These are phyloP conservation scores for Colletotrichum cordylinicola DNA, from an alignment of 2,329 filamentous ascomycete species.

Conservation along the genomic window DNA sequence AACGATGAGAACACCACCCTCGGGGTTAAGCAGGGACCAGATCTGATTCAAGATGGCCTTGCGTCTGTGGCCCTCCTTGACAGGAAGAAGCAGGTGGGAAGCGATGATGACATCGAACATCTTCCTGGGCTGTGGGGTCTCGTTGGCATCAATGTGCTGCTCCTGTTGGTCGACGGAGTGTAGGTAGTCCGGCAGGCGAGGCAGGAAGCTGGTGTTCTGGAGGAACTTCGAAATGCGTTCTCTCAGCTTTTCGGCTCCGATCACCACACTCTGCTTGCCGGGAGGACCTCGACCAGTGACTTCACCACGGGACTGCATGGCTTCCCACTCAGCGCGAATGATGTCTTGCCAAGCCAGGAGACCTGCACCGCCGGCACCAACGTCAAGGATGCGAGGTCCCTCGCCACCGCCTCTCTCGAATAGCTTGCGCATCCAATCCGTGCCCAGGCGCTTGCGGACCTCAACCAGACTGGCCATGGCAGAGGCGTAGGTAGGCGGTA, in stretches of 20 bases:
- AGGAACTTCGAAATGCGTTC: constrained; percentile 78
- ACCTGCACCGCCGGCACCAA: constrained; percentile 75
- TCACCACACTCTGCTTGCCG: constrained; percentile 82
- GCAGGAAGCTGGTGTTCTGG: constrained; percentile 89
- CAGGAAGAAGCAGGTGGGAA: constrained; percentile 79
- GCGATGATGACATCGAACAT: constrained; percentile 90
- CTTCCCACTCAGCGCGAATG: constrained; percentile 79
- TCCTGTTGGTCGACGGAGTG: constrained; percentile 67
- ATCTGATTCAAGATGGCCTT: constrained; percentile 85
- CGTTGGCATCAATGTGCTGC: constrained; percentile 63
- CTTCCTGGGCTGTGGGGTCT: constrained; percentile 68
- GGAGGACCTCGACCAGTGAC: constrained; percentile 49
- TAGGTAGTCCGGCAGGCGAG: constrained; percentile 86
- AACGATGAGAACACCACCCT: constrained; percentile 85
- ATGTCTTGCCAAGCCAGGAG: constrained; percentile 80
- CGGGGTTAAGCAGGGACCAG: constrained; percentile 83
- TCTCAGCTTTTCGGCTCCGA: constrained; percentile 76
- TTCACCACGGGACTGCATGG: constrained; percentile 61
- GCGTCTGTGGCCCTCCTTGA: constrained; percentile 78
- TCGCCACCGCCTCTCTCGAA: constrained; percentile 54
- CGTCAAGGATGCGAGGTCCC: constrained; percentile 73
- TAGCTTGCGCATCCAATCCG: constrained; percentile 71
- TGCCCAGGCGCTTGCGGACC: constrained; percentile 74
- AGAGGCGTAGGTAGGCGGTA: constrained; percentile 75
- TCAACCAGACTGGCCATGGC: constrained; percentile 73